Conservation (phyloP, 805 yeast species). For the Yamadazyma scolyti region DNA sequence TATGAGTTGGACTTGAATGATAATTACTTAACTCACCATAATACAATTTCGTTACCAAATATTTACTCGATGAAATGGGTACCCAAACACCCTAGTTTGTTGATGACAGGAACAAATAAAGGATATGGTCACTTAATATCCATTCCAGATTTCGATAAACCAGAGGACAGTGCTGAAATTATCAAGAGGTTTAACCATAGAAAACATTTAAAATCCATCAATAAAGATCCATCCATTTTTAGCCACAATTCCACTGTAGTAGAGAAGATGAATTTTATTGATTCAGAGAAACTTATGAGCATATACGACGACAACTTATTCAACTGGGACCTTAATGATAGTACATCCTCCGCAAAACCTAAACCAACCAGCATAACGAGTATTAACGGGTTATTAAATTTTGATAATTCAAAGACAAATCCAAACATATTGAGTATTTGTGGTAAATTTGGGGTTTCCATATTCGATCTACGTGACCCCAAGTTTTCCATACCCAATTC, state of each 20-base stretch:
- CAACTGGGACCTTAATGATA: conserved; percentile 66
- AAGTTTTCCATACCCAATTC: conserved; percentile 31
- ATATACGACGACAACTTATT: conserved; percentile 68
- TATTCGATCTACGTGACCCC: conserved; percentile 63
- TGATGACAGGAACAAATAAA: conserved; percentile 72
- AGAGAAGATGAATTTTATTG: conserved; percentile 23
- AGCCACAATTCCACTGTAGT: conserved; percentile 21
- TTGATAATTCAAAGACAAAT: conserved; percentile 46
- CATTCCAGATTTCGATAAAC: conserved; percentile 47
- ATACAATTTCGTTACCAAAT: conserved; percentile 56
- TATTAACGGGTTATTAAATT: conserved; percentile 46
- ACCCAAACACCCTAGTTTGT: conserved; percentile 32
- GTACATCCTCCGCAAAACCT: conserved; percentile 23
- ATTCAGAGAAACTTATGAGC: conserved; percentile 49
- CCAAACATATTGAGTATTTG: conserved; percentile 59
- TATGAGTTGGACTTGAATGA: conserved; percentile 41
- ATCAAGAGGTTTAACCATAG: conserved; percentile 75
- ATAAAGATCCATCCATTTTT: conserved; percentile 18
- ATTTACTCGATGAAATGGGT: conserved; percentile 55
- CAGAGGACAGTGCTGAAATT: conserved; percentile 60
- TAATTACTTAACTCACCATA: conserved; percentile 49
- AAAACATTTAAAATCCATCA: conserved; percentile 48
- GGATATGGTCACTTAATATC: conserved; percentile 73
- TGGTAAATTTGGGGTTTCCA: conserved; percentile 70
- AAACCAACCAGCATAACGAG: conserved; percentile 53